Evolutionary conservation across 345 rosid species (phyloP).

Genomic region (Raphanus sativus): DNA sequence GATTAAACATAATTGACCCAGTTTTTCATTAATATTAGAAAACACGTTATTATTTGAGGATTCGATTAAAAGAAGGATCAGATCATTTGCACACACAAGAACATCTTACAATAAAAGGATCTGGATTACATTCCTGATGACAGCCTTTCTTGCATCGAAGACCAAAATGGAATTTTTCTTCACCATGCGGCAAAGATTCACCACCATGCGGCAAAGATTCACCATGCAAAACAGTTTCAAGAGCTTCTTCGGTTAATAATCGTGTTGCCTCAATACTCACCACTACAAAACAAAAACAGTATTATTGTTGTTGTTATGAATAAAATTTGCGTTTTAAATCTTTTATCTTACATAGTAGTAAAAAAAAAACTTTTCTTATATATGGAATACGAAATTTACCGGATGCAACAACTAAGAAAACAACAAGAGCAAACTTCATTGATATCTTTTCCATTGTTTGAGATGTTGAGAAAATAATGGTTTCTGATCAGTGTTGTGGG

Average conservation of each 20-base stretch:
- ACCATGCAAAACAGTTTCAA: neutral
- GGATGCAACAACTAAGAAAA: neutral
- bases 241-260: neutral
- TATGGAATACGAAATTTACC: neutral
- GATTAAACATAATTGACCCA: no score
- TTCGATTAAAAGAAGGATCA: neutral
- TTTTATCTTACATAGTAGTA: neutral
- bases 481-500: neutral
- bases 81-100: neutral
- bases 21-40: no score
- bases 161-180: neutral
- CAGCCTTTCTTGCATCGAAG: neutral
- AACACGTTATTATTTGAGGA: no score
- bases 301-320: neutral
- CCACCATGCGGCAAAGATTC: neutral
- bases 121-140: neutral
- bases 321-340: neutral
- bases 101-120: neutral
- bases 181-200: neutral
- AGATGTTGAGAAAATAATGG: neutral
- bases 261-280: neutral
- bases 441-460: neutral
- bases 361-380: neutral
- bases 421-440: neutral
- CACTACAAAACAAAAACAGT: neutral